Percentiles rank a stretch among this genome's conserved stretches.
These are phyloP conservation scores for Incumbomyces lentus DNA, from an alignment of 2,329 filamentous ascomycete genomes.

Conservation along the genomic window DNA sequence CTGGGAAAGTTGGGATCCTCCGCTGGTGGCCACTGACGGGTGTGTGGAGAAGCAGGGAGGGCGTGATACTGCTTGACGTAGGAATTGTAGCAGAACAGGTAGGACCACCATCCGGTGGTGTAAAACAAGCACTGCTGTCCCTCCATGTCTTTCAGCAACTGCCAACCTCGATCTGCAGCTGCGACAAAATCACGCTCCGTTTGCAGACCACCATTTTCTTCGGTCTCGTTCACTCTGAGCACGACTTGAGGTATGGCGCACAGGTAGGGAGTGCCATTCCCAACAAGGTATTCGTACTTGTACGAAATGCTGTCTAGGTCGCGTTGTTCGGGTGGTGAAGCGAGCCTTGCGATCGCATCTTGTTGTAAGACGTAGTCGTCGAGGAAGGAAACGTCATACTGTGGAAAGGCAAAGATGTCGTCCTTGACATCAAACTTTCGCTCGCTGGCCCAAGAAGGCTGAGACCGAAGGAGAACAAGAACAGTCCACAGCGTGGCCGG, in stretches of 20 bases:
- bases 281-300: conserved; percentile 56
- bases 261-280: conserved; percentile 63
- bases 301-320: conserved; percentile 12
- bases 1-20: conserved; percentile 67
- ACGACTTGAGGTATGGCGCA: conserved; percentile 70
- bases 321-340: conserved; percentile 1
- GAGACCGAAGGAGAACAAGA: not conserved
- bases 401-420: conserved; percentile 75
- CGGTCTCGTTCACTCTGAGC: conserved; percentile 51
- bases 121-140: conserved; percentile 68
- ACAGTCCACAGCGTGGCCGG: not conserved
- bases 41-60: conserved; percentile 53
- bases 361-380: conserved; percentile 43
- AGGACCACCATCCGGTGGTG: conserved; percentile 88
- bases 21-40: conserved; percentile 58
- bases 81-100: conserved; percentile 83
- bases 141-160: conserved; percentile 66
- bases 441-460: conserved; percentile 1
- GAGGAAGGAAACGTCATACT: conserved; percentile 75
- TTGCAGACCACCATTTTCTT: conserved; percentile 53
- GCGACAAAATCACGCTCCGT: conserved; percentile 70
- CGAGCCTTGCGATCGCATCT: conserved; percentile 12
- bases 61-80: conserved; percentile 88
- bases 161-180: conserved; percentile 67
- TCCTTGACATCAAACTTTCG: conserved; percentile 52